Base-by-base conservation (phyloP, 2,329 filamentous ascomycete species). In the Lachnellula hyalina region DNA sequence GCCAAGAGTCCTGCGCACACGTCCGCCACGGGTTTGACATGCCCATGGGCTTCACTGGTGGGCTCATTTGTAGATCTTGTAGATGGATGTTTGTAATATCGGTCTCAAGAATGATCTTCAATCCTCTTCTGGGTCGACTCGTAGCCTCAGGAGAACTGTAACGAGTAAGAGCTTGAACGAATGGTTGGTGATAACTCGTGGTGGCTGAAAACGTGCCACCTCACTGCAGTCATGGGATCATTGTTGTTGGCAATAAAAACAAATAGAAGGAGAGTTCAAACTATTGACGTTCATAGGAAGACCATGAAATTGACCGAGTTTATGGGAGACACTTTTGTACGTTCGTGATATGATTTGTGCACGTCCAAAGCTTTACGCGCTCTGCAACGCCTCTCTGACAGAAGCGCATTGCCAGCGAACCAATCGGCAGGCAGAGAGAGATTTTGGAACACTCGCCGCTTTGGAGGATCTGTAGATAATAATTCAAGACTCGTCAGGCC, bases 361-460 rank as follows among this genome's bases (percentile, higher is more conserved):
- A 44, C 17, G 41, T 2, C 41, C 41, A 17, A 15, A 5, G 15
- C 11, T 56, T 42, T 66, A 67, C 60, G 65, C 64, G 65, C 64
- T 61, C 53, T 67, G 63, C 54, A 63, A 66, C 61, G 55, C 59
- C 59, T 56, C 55, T 49, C 62, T 63, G 60, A 60, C 65, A 65
- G 59, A 59, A 59, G 58, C 52, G 57, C 51, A 48, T 17, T 17
- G 42, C 21, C 45, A 17, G 53, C 62, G 38, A 61, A 61, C 62
- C 56, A 66, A 64, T 65, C 45, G 51, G 49, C 53, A 50, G 48
- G 41, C 34, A 40, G 47, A 53, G 19, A 47, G 52, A 28, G 52
- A 50, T 62, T 46, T 58, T 66, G 63, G 63, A 68, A 66, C 66
- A 62, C 60, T 59, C 58, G 61, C 62, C 62, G 63, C 65, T 62